Conservation (phyloP, 306 rosid genomes). For the Fragaria nilgerrensis region DNA sequence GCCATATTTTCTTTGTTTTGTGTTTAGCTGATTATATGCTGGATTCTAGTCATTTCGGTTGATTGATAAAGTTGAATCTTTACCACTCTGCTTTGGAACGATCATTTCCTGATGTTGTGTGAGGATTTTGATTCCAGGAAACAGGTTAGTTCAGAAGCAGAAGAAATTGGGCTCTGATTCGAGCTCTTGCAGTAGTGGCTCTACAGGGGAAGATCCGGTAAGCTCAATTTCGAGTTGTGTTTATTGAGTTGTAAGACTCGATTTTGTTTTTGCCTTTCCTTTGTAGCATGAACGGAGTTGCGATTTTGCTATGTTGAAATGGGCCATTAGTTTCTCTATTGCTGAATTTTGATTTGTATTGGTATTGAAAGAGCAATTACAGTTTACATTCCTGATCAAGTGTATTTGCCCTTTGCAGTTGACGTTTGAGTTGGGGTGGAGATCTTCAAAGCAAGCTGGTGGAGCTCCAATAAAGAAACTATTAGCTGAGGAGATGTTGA, state of each 20-base stretch:
- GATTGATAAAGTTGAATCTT: slow-evolving; percentile 9
- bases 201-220: slow-evolving; percentile 56
- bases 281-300: slow-evolving; percentile 1
- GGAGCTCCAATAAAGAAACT: slow-evolving; percentile 77
- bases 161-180: slow-evolving; percentile 50
- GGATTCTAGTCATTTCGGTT: slow-evolving; percentile 24
- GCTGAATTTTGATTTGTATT: slow-evolving; percentile 11
- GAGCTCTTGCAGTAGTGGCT: slow-evolving; percentile 50
- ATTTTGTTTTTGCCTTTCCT: not conserved
- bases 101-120: slow-evolving; percentile 29
- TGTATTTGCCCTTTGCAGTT: slow-evolving; percentile 48
- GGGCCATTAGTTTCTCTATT: not conserved
- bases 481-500: slow-evolving; percentile 72
- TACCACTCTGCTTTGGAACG: slow-evolving; percentile 12
- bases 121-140: slow-evolving; percentile 48
- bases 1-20: not conserved
- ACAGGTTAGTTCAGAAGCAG: slow-evolving; percentile 42
- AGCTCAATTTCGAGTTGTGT: slow-evolving; percentile 28
- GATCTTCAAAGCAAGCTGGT: slow-evolving; percentile 48
- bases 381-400: slow-evolving; percentile 12
- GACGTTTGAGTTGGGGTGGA: slow-evolving; percentile 53
- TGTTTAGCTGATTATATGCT: slow-evolving; percentile 5
- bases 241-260: not conserved
- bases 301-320: slow-evolving; percentile 3
- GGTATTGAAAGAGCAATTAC: not conserved